Percentiles rank a stretch among this genome's conserved stretches.
phyloP scores from a whole-genome alignment of 805 yeast genomes.

The Crinitomyces ghanaensis region DNA sequence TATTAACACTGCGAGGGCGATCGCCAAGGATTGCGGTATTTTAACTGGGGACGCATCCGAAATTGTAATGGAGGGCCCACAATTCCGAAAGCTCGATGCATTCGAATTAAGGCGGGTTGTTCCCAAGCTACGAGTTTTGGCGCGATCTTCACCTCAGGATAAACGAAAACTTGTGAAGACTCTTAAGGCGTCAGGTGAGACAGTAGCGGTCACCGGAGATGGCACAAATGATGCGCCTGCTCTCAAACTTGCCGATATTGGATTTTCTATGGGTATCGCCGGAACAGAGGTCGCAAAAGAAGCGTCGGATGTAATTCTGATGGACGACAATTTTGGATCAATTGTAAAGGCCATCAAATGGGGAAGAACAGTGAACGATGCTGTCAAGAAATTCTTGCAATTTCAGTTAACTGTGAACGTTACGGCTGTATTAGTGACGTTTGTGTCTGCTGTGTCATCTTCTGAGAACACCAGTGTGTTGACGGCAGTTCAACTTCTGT shows the following conservation, averaged over 20 bases:
- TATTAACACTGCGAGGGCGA: conserved; percentile 80
- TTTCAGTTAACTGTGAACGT: conserved; percentile 93
- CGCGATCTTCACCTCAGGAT: conserved; percentile 94
- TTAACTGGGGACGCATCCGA: conserved; percentile 39
- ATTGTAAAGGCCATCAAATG: conserved; percentile 95
- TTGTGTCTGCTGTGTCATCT: conserved; percentile 85
- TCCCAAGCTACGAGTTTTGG: conserved; percentile 75
- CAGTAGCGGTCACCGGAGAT: conserved; percentile 98
- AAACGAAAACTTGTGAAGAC: conserved; percentile 78
- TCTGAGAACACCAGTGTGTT: conserved; percentile 71
- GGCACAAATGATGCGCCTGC: conserved; percentile 99
- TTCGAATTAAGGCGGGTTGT: conserved; percentile 46
- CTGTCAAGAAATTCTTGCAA: conserved; percentile 91
- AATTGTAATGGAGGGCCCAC: conserved; percentile 88
- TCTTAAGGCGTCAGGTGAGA: conserved; percentile 70
- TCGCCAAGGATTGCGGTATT: conserved; percentile 79
- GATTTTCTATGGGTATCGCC: conserved; percentile 96
- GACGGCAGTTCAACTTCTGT: conserved; percentile 91
- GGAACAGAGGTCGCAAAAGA: conserved; percentile 99
- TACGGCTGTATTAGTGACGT: conserved; percentile 91
- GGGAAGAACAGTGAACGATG: conserved; percentile 95
- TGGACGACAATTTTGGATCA: conserved; percentile 90
- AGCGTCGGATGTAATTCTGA: conserved; percentile 83
- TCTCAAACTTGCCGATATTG: conserved; percentile 90
- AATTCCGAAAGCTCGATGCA: conserved; percentile 55